Evolutionary conservation across 371 early-diverging fungal species (phyloP).

Genomic region (Fennellomyces sp.): DNA sequence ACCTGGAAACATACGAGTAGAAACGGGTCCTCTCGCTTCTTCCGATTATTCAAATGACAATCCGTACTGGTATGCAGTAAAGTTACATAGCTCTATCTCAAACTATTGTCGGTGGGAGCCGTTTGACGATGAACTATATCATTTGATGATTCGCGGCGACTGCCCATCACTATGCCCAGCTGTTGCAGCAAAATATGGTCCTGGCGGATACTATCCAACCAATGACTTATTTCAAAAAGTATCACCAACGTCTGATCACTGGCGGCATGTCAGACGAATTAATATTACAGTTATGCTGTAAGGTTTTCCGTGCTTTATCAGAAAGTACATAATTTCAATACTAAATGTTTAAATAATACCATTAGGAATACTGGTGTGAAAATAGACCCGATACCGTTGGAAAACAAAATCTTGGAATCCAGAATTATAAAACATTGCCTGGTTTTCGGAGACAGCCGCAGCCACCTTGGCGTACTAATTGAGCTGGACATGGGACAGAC

Average conservation of each 20-base stretch:
- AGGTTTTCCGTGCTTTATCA: too few species aligned
- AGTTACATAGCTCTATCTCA: too few species aligned
- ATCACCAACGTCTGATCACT: slow-evolving; percentile 9
- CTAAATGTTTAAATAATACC: too few species aligned
- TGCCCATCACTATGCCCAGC: slow-evolving; percentile 14
- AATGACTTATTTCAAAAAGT: slow-evolving; percentile 27
- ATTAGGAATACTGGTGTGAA: slow-evolving; percentile 43
- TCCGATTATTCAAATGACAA: too few species aligned
- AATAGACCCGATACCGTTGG: slow-evolving; percentile 38
- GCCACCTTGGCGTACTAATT: slow-evolving; percentile 24
- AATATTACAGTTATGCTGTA: slow-evolving; percentile 34
- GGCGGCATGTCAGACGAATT: slow-evolving; percentile 22
- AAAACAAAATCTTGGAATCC: slow-evolving; percentile 14
- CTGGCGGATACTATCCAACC: slow-evolving; percentile 27
- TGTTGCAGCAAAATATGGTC: slow-evolving; percentile 14
- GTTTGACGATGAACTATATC: background rate
- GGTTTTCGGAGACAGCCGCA: slow-evolving; percentile 26
- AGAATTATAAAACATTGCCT: slow-evolving; percentile 19
- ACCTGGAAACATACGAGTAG: too few species aligned
- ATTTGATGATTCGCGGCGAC: slow-evolving; percentile 5
- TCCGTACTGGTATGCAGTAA: too few species aligned
- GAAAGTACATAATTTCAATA: too few species aligned
- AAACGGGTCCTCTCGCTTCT: too few species aligned
- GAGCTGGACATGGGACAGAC: slow-evolving; percentile 18
- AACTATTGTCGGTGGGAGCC: slow-evolving; percentile 4